Evolutionary conservation across 2,329 filamentous ascomycete genomes (phyloP).

Genomic region (Diaporthe sp.): DNA sequence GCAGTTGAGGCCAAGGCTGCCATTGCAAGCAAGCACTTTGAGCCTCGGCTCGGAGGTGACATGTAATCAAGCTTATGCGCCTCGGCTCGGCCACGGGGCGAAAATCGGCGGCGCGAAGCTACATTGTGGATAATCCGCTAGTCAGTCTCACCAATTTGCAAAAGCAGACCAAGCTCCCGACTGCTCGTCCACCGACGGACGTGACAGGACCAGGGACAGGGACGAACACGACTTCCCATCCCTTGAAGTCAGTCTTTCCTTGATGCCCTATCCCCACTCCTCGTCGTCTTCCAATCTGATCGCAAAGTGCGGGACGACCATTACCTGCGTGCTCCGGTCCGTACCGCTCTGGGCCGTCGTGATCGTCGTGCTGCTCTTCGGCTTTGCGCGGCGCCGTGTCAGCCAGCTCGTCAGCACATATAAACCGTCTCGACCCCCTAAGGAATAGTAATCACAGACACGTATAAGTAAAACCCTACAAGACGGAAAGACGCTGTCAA

Average conservation of each 20-base stretch:
- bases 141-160: constrained; percentile 20
- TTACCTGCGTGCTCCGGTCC: constrained; percentile 57
- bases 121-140: not conserved
- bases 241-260: not conserved
- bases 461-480: not conserved
- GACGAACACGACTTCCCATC: not conserved
- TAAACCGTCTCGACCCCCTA: not conserved
- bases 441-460: not conserved
- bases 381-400: constrained; percentile 51
- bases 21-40: not conserved
- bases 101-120: constrained; percentile 15
- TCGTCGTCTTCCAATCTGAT: constrained; percentile 46
- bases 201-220: not conserved
- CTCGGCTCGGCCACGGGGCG: constrained; percentile 23
- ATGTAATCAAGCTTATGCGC: not conserved
- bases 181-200: not conserved
- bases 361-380: constrained; percentile 53
- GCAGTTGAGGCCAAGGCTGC: not conserved
- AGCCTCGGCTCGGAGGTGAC: constrained; percentile 11
- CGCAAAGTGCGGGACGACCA: constrained; percentile 59
- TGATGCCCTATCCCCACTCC: constrained; percentile 38
- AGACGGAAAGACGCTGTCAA: not conserved
- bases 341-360: constrained; percentile 60
- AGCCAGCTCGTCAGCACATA: constrained; percentile 20
- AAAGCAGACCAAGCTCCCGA: not conserved